Evolutionary conservation across 2,329 filamentous ascomycete species (phyloP), one percentile per base, ranked within the genome.

Genomic region (Calonectria pseudoturangicola): DNA sequence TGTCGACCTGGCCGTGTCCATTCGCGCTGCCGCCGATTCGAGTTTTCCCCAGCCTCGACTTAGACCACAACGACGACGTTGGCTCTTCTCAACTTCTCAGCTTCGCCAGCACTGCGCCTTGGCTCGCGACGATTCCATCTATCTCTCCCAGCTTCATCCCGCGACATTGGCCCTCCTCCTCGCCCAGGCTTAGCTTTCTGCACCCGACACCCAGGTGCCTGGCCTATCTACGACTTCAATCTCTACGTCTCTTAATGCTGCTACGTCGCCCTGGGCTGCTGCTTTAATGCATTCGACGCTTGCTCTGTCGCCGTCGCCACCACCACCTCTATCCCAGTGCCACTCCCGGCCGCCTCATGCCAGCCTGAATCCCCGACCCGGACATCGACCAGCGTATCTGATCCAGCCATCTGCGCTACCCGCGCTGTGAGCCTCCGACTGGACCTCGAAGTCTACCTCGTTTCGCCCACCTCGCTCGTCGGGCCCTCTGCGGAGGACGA

Each of bases 401-500:
- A 65, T 70, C 50, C 70, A 43, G 28, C 66, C 74, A 66, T 74
- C 71, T 63, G 58, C 73, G 45, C 47, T 56, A 60, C 62, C 48
- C 45, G 18, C 51, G 41, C 56, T 43, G 43, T 66, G 65, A 71
- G 64, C 64, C 62, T 43, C 54, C 68, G 71, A 47, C 73, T 73
- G 47, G 74, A 66, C 45, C 51, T 64, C 70, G 73, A 39, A 68
- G 73, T 56, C 73, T 30, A 74, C 58, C 43, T 41, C 62, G 64
- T 74, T 62, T 62, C 72, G 64, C 68, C 33, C 43, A 77, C 82
- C 82, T 84, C 86, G 88, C 87, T 89, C 88, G 89, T 90, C 89
- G 89, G 87, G 86, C 86, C 88, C 87, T 90, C 87, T 83, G 75
- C 84, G 87, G 89, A 90, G 89, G 89, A 87, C 87, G 89, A 87